phyloP scores from a whole-genome alignment of 306 rosid genomes.

The Mucuna pruriens region DNA sequence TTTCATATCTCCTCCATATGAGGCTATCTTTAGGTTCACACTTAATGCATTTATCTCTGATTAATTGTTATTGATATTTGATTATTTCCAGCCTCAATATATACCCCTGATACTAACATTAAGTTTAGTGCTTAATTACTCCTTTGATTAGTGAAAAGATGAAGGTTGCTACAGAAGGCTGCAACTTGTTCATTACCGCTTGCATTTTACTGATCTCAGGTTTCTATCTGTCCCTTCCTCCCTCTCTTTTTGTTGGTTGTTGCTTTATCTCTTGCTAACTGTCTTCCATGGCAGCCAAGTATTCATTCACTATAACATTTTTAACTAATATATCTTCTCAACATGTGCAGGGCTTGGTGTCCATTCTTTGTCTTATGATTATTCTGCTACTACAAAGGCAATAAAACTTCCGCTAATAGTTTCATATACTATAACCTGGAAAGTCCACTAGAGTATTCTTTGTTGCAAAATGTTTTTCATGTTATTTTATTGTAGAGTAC shows the following conservation, averaged over 20 bases:
- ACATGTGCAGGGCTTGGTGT: slow-evolving; percentile 55
- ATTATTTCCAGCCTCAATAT: not conserved
- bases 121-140: not conserved
- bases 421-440: not conserved
- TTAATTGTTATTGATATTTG: not conserved
- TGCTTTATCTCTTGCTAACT: too few relatives aligned
- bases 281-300: slow-evolving; percentile 8
- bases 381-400: slow-evolving; percentile 70
- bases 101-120: not conserved
- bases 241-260: too few relatives aligned
- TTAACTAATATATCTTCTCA: not conserved
- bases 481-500: not conserved
- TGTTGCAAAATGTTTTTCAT: not conserved
- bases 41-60: not conserved
- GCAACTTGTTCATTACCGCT: slow-evolving; percentile 38
- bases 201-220: slow-evolving; percentile 59
- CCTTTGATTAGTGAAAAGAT: slow-evolving; percentile 40
- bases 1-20: too few relatives aligned
- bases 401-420: slow-evolving; percentile 28
- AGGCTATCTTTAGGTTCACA: not conserved
- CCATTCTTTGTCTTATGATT: slow-evolving; percentile 58
- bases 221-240: slow-evolving; percentile 35
- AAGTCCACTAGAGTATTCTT: not conserved
- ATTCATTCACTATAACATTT: not conserved
- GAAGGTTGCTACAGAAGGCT: slow-evolving; percentile 47